phyloP scores from a whole-genome alignment of 2,329 filamentous ascomycete species.

The Bimuria novae-zelandiae region DNA sequence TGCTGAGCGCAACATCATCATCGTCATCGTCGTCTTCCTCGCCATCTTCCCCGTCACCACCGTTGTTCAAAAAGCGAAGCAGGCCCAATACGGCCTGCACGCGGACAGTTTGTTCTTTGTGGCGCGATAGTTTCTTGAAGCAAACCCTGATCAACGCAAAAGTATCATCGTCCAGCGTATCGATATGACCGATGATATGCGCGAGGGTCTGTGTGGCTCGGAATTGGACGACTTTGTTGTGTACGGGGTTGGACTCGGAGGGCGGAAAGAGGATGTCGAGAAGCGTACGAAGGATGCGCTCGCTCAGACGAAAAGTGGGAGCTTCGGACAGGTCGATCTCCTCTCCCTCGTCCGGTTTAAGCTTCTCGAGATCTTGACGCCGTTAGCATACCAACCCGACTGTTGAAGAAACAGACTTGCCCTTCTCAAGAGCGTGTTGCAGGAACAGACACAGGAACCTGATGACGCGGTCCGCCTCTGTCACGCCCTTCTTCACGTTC shows the following conservation, averaged over 20 bases:
- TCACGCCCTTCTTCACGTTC: slow-evolving; percentile 88
- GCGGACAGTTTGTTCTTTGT: slow-evolving; percentile 91
- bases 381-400: slow-evolving; percentile 13
- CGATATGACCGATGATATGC: slow-evolving; percentile 89
- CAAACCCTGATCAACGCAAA: slow-evolving; percentile 82
- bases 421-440: slow-evolving; percentile 67
- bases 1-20: slow-evolving; percentile 66
- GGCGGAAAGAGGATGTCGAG: slow-evolving; percentile 69
- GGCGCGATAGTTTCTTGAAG: slow-evolving; percentile 81
- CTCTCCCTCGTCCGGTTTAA: slow-evolving; percentile 62
- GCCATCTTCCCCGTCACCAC: slow-evolving; percentile 64
- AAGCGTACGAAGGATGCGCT: slow-evolving; percentile 72
- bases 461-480: slow-evolving; percentile 81
- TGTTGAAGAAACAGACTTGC: slow-evolving; percentile 33
- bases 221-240: slow-evolving; percentile 92
- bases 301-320: slow-evolving; percentile 78
- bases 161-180: slow-evolving; percentile 88
- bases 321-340: slow-evolving; percentile 77
- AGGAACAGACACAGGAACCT: slow-evolving; percentile 89
- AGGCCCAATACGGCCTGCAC: slow-evolving; percentile 90
- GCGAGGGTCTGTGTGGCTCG: slow-evolving; percentile 87
- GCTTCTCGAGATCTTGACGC: slow-evolving; percentile 36
- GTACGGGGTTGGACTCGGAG: slow-evolving; percentile 57
- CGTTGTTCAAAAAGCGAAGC: slow-evolving; percentile 75
- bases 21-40: slow-evolving; percentile 71